Conservation (phyloP, 805 yeast species). For the Starmera dryadoides region DNA sequence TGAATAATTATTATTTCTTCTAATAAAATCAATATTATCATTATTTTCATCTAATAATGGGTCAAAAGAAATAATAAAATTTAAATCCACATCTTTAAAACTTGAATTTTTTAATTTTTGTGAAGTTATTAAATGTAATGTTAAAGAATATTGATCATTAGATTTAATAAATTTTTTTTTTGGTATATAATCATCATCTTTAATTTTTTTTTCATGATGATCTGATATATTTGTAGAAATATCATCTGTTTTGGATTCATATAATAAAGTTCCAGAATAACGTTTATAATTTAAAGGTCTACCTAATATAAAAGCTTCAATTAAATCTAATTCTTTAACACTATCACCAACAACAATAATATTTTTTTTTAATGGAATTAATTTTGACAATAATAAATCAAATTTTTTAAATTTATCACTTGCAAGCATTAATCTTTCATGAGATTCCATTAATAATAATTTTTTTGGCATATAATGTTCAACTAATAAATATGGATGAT, state of each 20-base stretch:
- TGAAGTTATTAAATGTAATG: constrained; percentile 37
- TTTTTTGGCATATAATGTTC: constrained; percentile 75
- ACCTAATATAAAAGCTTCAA: constrained; percentile 77
- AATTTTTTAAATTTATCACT: constrained; percentile 56
- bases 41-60: constrained; percentile 26
- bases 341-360: constrained; percentile 48
- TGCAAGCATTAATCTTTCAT: constrained; percentile 40
- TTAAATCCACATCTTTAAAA: constrained; percentile 28
- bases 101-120: constrained; percentile 30
- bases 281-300: constrained; percentile 57
- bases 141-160: constrained; percentile 14
- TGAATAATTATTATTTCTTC: constrained; percentile 12
- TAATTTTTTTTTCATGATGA: constrained; percentile 1
- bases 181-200: constrained; percentile 14
- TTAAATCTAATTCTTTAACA: constrained; percentile 65
- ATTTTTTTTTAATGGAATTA: constrained; percentile 17
- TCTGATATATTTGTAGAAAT: neutral
- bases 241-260: constrained; percentile 25
- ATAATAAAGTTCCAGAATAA: constrained; percentile 56
- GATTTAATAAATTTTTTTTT: constrained; percentile 8
- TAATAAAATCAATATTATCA: constrained; percentile 21
- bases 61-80: constrained; percentile 44
- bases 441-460: constrained; percentile 57
- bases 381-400: constrained; percentile 31
- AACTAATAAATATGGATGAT: constrained; percentile 66